Conservation (phyloP, 1,284 basidiomycete genomes). For the Vanrija humicola region DNA sequence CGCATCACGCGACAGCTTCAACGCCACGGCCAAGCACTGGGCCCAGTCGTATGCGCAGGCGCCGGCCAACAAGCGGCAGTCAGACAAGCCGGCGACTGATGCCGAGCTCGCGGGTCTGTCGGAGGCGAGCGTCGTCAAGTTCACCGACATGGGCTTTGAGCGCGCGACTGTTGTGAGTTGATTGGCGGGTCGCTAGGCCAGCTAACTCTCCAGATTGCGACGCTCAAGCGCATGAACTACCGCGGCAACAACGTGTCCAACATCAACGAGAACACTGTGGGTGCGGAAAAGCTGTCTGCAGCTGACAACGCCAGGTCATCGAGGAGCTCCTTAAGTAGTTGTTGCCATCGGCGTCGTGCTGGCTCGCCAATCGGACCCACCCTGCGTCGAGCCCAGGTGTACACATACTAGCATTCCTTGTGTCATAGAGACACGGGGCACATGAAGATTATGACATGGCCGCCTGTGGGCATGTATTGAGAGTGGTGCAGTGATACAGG, state of each 20-base stretch:
- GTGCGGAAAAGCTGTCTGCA: not conserved
- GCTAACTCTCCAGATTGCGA: constrained; percentile 62
- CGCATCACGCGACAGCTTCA: constrained; percentile 79
- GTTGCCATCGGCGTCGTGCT: too few relatives aligned
- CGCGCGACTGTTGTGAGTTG: constrained; percentile 44
- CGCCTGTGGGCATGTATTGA: not conserved
- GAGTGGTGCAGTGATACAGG: not conserved
- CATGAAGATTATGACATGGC: constrained; percentile 1
- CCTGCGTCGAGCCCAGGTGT: not conserved
- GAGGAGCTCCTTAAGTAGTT: constrained; percentile 42
- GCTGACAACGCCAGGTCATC: constrained; percentile 31
- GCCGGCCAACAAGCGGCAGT: constrained; percentile 45
- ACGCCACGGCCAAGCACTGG: constrained; percentile 92
- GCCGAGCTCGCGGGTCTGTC: constrained; percentile 52
- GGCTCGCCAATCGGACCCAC: not conserved
- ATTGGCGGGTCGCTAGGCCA: constrained; percentile 11
- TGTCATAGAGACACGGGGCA: constrained; percentile 6
- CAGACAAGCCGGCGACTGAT: constrained; percentile 27
- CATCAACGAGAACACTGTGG: constrained; percentile 43
- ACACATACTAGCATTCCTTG: constrained; percentile 4
- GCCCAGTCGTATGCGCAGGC: constrained; percentile 81
- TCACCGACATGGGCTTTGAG: constrained; percentile 52
- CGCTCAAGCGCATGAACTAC: constrained; percentile 84
- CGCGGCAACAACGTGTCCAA: constrained; percentile 56
- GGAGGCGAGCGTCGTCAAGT: constrained; percentile 51